Base-by-base conservation (phyloP, 257 asterid genomes). In the Galeopsis tetrahit region DNA sequence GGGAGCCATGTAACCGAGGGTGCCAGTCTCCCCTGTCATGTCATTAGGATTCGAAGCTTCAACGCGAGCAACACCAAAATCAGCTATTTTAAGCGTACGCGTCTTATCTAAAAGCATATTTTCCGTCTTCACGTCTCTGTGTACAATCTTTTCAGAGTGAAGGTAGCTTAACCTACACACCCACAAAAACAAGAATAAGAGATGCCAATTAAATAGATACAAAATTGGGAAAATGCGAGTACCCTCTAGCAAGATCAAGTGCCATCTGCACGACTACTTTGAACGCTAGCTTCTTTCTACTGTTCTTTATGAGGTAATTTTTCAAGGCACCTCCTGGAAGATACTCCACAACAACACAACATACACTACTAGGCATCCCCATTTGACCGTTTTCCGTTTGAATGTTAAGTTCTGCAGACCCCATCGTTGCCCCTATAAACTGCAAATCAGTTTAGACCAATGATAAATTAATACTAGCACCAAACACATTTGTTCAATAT, bases 1-100 rank as follows among this genome's bases (percentile, higher is more conserved):
- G 1, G 93, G 96, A 74, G 93, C 96, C 96, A 89, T 89, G 82
- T 89, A 89, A 68, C 96, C 93, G 4, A 89, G 93, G 42, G 96
- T 87, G 38, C 96, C 96, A 0, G 96, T 89, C 79, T 87, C 96
- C 53, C 91, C 96, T 0, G 93, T 89, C 93, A 87, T 89, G 71
- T 89, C 96, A 73, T 85, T 81, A 51, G 96, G 96, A 77, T 89
- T 89, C 0, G 91, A 87, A 61, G 96, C 96, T 80, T 89, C 91
- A 61, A 87, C 89, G 11, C 89, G 91, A 62, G 96, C 96, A 77
- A 88, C 96, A 32, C 90, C 92, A 61, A 89, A 89, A 81, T 89
- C 93, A 14, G 93, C 90, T 68, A 89, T 89, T 65, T 89, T 89
- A 11, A 87, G 86, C 0, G 89, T 87, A 60, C 91, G 88, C 7